Base-by-base conservation (phyloP, 768 basidiomycete species). In the Trametes cinnabarina region DNA sequence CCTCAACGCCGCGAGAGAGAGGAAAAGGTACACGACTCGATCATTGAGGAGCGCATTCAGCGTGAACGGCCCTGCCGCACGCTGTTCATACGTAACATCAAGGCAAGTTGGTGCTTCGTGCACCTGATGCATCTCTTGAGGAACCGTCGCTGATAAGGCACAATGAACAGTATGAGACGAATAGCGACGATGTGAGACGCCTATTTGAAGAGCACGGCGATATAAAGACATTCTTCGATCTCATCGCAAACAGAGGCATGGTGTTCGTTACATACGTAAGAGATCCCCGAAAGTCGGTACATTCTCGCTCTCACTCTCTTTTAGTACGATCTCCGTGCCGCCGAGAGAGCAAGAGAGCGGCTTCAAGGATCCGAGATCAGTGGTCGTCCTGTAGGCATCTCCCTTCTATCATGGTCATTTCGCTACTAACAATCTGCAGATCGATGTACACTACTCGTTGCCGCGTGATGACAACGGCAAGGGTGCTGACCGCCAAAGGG, bases 251-350 rank as follows among this genome's bases (percentile, higher is more conserved):
- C 11, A 82, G 97, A 59, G 97, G 97, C n/a, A 97, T 99, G 92
- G 90, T 98, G 14, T 99, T 99, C 72, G 90, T 98, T 43, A 99
- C 96, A 47, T 99, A 92, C 71, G 97, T 98, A 76, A 83, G 96
- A 84, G 8, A 3, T 3, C n/a, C 10, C 4, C 12, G 5, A 32
- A 32, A 12, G 30, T 32, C 12, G 30, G 30, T 7, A 15, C 25
- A 17, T 5, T 8, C 8, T 26, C n/a, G 14, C 11, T 12, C 3
- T 26, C 15, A 2, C 20, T 14, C 11, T 41, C 43, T 22, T 47
- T 15, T 67, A 99, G 97, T 98, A 75, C 71, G 97, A 99, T 72
- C 73, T 97, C 15, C 85, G 97, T 59, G 91, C 93, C 48, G 96
- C 97, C 40, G 92, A 98, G 74, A 81, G 87, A 67, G 96, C 96